These are phyloP conservation scores for Oxyria digyna DNA, from an alignment of 148 eudicot genomes.

Conservation along the genomic window DNA sequence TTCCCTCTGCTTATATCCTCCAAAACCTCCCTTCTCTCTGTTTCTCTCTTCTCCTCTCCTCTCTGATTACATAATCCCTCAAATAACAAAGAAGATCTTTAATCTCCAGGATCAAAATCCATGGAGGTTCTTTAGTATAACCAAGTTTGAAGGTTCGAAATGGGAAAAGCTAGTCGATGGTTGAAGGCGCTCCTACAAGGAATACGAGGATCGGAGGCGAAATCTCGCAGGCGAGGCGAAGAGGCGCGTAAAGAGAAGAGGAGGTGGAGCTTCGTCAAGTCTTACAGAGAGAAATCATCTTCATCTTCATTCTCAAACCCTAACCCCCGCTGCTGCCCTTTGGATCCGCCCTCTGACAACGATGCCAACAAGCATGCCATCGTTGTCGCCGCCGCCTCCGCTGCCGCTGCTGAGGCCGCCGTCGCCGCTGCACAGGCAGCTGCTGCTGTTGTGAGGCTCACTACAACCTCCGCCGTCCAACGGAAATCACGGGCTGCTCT, in stretches of 20 bases:
- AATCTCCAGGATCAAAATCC: neutral
- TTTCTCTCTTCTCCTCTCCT: neutral
- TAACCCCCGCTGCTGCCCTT: neutral
- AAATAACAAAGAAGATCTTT: neutral
- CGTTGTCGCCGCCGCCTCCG: constrained; percentile 53
- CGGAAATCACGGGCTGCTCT: constrained; percentile 33
- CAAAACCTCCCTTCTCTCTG: neutral
- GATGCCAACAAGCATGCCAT: constrained; percentile 43
- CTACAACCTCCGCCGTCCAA: constrained; percentile 15
- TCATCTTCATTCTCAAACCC: constrained; percentile 9
- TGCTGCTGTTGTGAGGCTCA: constrained; percentile 27
- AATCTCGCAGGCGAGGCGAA: neutral
- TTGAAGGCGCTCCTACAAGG: constrained; percentile 35
- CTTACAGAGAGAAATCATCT: constrained; percentile 28
- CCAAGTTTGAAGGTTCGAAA: neutral
- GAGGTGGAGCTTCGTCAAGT: constrained; percentile 45
- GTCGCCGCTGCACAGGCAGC: constrained; percentile 67
- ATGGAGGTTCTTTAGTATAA: neutral
- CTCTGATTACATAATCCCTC: neutral
- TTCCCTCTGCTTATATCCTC: neutral
- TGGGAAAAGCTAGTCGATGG: constrained; percentile 71
- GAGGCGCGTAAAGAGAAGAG: constrained; percentile 26
- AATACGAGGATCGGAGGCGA: constrained; percentile 19
- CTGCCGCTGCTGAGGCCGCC: constrained; percentile 66
- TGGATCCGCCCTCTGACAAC: neutral